Percentiles rank a stretch among this genome's conserved stretches.
These are phyloP conservation scores for Chlamydomonas eustigma DNA, from an alignment of 139 green algal species.

Conservation along the genomic window DNA sequence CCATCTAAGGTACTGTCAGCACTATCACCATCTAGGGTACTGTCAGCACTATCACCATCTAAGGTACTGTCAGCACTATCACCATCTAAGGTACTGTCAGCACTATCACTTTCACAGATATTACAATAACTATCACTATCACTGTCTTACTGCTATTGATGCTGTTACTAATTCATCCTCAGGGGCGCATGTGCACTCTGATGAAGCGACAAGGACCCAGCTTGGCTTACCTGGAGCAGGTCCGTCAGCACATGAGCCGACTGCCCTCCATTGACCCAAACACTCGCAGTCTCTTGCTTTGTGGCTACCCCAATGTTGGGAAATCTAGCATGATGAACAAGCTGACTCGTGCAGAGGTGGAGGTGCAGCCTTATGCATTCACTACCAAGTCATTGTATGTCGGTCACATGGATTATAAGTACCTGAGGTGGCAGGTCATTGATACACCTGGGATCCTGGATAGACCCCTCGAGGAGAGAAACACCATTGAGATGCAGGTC, in stretches of 20 bases:
- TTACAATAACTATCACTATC: no score
- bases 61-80: no score
- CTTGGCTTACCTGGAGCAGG: conserved; percentile 97
- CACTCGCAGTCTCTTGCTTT: conserved; percentile 93
- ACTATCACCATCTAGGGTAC: no score
- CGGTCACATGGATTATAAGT: conserved; percentile 98
- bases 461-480: conserved; percentile 95
- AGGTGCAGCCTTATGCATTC: conserved; percentile 78
- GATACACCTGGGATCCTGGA: conserved; percentile 98
- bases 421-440: conserved; percentile 81
- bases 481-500: conserved; percentile 99
- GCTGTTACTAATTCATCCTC: no score
- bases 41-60: no score
- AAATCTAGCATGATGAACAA: conserved; percentile 98
- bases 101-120: not conserved
- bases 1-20: no score
- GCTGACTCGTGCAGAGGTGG: conserved; percentile 93
- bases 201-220: conserved; percentile 92
- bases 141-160: no score
- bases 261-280: conserved; percentile 98
- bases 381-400: conserved; percentile 78
- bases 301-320: conserved; percentile 98
- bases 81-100: no score
- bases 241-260: conserved; percentile 97
- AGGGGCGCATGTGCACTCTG: conserved; percentile 98